Evolutionary conservation across 495 filamentous ascomycete genomes (phyloP), one percentile per base, ranked within the genome.

Genomic region (Sordaria brevicollis): DNA sequence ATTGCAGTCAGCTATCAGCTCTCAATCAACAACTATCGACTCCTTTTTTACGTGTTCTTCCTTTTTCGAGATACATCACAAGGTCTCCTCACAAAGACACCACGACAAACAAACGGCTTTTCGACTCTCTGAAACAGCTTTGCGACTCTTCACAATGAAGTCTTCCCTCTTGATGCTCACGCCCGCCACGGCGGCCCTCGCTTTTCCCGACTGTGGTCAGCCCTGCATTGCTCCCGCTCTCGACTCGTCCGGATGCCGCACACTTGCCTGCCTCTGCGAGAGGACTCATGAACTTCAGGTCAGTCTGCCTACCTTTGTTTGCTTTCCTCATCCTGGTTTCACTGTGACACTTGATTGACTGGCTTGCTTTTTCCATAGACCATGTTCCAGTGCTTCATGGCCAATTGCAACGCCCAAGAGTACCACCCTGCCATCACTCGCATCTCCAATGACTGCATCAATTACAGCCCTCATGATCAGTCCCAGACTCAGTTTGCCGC

Each of bases 381-480:
- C 43, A 66, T 76, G 31, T 65, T 76, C 31, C 68, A 72, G 54
- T 76, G 75, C 33, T 62, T 76, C 68, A 73, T 74, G 41, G 68
- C 70, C 57, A 72, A 69, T 25, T 76, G 75, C 67, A 69, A 76
- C 49, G 73, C 75, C 37, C 71, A 72, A 21, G 70, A 65, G 31
- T 75, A 76, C 35, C 67, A 67, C 8, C 68, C 68, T 21, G 70
- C 72, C 35, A 57, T 74, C 68, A 71, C 73, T 33, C 10, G 71
- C 2, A 67, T 75, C 43, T 65, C 69, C 29, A 66, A 62, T 3
- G 36, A 67, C n/a, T 85, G 83, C 71, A 79, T 79, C 81, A 80
- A 80, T 25, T 81, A 81, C 62, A 80, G 79, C 29, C 76, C 74
- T 70, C 76, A 76, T 37, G 76, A 82, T 70, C 82, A 71, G 69